Conservation (phyloP, 2,329 filamentous ascomycete species). For the Neophaeococcomyces aloes region DNA sequence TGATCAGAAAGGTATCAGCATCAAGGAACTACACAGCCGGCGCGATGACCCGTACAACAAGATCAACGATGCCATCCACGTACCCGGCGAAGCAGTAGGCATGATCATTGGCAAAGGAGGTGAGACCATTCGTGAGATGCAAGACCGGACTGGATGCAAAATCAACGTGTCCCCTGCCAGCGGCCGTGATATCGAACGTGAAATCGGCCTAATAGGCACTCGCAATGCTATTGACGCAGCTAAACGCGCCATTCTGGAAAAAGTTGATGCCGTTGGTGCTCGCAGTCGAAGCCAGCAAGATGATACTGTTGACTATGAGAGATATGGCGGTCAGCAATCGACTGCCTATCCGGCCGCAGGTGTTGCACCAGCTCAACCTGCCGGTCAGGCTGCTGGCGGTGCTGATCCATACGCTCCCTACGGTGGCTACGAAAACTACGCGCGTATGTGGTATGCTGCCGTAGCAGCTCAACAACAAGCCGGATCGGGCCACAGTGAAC, state of each 20-base stretch:
- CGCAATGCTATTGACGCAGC: conserved; percentile 68
- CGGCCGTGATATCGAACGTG: conserved; percentile 67
- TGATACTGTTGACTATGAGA: conserved; percentile 25
- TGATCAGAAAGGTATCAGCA: conserved; percentile 41
- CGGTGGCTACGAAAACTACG: conserved; percentile 71
- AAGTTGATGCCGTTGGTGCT: conserved; percentile 70
- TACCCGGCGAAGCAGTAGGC: conserved; percentile 82
- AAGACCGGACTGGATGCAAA: conserved; percentile 77
- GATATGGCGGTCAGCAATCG: conserved; percentile 28
- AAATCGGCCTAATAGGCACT: conserved; percentile 74
- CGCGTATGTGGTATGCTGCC: conserved; percentile 71
- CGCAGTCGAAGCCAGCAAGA: background rate
- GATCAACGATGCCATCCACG: conserved; percentile 70
- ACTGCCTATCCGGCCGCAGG: conserved; percentile 17
- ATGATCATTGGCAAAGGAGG: conserved; percentile 96
- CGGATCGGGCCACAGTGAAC: conserved; percentile 23
- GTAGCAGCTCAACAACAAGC: conserved; percentile 42
- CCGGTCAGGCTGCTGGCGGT: conserved; percentile 40
- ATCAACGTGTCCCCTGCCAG: conserved; percentile 83
- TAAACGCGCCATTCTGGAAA: conserved; percentile 78
- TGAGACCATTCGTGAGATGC: conserved; percentile 91
- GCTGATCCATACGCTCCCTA: conserved; percentile 68
- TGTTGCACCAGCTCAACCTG: conserved; percentile 29
- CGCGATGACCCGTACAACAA: conserved; percentile 43
- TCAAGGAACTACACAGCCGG: conserved; percentile 25